A percentile compares a stretch with the other conserved stretches of the same genome.
Evolutionary conservation across 331 rosid species (phyloP).

Genomic region (Arachis monticola): DNA sequence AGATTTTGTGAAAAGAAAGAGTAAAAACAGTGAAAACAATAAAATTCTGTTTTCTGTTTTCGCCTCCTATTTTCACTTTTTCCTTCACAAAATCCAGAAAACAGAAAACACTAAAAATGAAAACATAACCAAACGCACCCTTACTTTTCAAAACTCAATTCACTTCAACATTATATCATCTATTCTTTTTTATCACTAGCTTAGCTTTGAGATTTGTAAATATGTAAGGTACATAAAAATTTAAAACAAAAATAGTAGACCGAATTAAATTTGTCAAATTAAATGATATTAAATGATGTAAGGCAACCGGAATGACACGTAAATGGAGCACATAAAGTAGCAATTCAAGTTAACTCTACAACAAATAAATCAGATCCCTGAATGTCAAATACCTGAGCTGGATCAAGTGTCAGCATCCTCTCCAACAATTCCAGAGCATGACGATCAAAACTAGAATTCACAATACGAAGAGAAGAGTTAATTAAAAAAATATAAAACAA

Average conservation of each 20-base stretch:
- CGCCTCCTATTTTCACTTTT: no score
- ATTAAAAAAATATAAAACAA: slow-evolving; percentile 17
- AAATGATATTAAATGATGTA: slow-evolving; percentile 12
- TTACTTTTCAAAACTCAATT: neutral
- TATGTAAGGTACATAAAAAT: slow-evolving; percentile 13
- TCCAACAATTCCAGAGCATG: slow-evolving; percentile 96
- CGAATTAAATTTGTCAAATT: neutral
- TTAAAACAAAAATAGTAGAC: slow-evolving; percentile 11
- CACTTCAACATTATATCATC: slow-evolving; percentile 12
- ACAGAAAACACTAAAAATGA: no score
- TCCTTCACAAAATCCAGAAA: no score
- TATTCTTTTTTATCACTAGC: neutral
- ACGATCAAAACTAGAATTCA: slow-evolving; percentile 76
- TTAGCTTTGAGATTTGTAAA: neutral
- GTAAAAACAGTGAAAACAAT: no score
- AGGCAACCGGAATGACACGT: slow-evolving; percentile 1
- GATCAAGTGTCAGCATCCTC: slow-evolving; percentile 91
- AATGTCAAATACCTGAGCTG: slow-evolving; percentile 68
- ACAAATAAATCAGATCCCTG: slow-evolving; percentile 32
- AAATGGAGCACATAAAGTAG: slow-evolving; percentile 17
- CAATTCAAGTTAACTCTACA: slow-evolving; percentile 19
- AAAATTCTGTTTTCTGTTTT: no score
- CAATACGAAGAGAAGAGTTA: slow-evolving; percentile 19
- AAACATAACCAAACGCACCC: no score
- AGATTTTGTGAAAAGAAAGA: no score